Conservation (phyloP, 805 yeast genomes). For the Zygosaccharomyces pseudorouxii region DNA sequence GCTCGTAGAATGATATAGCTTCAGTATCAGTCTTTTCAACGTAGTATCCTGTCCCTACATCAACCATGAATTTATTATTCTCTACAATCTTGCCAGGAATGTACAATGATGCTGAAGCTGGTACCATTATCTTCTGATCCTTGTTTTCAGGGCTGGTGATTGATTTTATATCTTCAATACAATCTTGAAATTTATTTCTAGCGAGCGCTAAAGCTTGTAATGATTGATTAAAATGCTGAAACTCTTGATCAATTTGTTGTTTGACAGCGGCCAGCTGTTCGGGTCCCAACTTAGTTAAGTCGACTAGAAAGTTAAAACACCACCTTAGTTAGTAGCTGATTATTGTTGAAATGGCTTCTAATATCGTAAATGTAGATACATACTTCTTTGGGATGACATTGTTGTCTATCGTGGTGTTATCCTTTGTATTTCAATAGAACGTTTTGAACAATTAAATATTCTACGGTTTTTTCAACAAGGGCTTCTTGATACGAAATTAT, state of each 20-base stretch:
- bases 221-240: conserved; percentile 81
- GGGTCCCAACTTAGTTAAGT: conserved; percentile 65
- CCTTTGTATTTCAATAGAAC: not conserved
- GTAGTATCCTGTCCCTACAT: conserved; percentile 93
- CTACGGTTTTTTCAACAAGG: conserved; percentile 3
- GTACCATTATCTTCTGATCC: conserved; percentile 62
- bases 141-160: conserved; percentile 42
- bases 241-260: conserved; percentile 75
- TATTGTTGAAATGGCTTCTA: not conserved
- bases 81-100: conserved; percentile 77
- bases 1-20: conserved; percentile 65
- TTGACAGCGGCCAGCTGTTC: conserved; percentile 84
- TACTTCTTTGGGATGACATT: conserved; percentile 32
- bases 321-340: not conserved
- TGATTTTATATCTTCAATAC: conserved; percentile 62
- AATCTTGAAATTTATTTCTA: conserved; percentile 73
- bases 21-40: conserved; percentile 72
- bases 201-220: conserved; percentile 81
- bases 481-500: not conserved
- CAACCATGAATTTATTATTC: conserved; percentile 72
- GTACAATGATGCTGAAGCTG: conserved; percentile 82
- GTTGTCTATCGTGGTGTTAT: not conserved
- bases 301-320: conserved; percentile 39
- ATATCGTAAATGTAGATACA: conserved; percentile 6
- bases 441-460: not conserved